Evolutionary conservation across 2,329 filamentous ascomycete species (phyloP), one percentile per base, ranked within the genome.

Genomic region (Ceratocystiopsis sp.): DNA sequence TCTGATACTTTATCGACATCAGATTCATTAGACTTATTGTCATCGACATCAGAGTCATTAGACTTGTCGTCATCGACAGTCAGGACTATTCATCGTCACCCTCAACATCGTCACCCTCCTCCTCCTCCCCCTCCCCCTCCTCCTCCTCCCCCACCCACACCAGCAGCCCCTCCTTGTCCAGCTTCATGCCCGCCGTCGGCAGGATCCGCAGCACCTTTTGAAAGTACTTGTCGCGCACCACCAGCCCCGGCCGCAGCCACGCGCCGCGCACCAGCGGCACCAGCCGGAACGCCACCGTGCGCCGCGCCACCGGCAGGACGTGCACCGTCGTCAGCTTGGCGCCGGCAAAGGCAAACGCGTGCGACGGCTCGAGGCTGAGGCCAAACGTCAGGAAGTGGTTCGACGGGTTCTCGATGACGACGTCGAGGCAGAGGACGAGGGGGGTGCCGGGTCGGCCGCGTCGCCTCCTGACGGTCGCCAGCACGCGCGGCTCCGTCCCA

Each of bases 361-460:
- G 85, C 56, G 77, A 89, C 3, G 86, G 82, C 52, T 98, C 89
- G 86, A 98, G 93, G 21, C 70, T 77, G 40, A 96, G 61, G 29
- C 84, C 86, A 61, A 98, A 98, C 0, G 87, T 94, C 41, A 98
- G 72, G 61, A 94, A 93, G 59, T 98, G 91, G 57, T 78, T 81
- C 0, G 89, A 95, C 0, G 87, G 83, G 57, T 98, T 98, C 61
- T 98, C 91, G 45, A 98, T 76, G 4, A 77, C 84, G 56, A 75
- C 57, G 37, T 69, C 62, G 14, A 77, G 57, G 50, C 57, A 25
- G 25, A 50, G 13, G 16, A 43, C 17, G n/a, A 32, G 4, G 35
- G 29, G 2, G 17, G 15, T 9, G 29, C 33, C 3, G 38, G n/a
- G 4, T 21, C 37, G 15, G 25, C 25, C 32, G 32, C 14, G 32